Base-by-base conservation (phyloP, 306 rosid species). In the Datisca glomerata region DNA sequence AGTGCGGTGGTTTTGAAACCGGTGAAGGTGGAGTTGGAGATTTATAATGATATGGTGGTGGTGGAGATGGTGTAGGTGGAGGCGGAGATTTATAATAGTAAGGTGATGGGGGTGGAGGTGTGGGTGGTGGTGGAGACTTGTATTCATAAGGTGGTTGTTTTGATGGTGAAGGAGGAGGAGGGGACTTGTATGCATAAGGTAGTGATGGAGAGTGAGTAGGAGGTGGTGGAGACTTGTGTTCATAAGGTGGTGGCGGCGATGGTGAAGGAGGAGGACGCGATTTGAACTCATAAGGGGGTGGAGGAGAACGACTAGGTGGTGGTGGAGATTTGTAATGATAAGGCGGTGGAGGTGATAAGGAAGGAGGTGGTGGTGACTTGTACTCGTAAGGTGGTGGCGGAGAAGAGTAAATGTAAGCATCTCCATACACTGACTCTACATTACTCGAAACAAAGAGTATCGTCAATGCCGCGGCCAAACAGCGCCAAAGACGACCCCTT, bases 401-500 rank as follows among this genome's bases (percentile, higher is more conserved):
- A 37, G 96, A 81, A 8, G 28, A 55, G 53, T 87, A 87, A 6
- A 73, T 44, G 42, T 87, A 87, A 41, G 70, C 85, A 53, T 83
- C 75, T 16, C 85, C 96, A 41, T 72, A 50, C 27, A 76, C 91
- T 4, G 78, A 73, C 18, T 12, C 81, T 46, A 76, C 74, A 55
- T 76, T 69, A 43, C 59, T 64, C 1, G 89, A 70, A 43, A 87
- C 49, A 4, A 76, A 38, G 8, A 78, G 24, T 18, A 72, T 21
- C 57, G 85, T 76, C 19, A 87, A 66, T 27, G 93, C 70, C 50
- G 74, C n/a, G 40, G 78, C 80, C 82, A 79, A 47, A 36, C 63
- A 76, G 1, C 80, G 80, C 85, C 65, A 54, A 34, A 49, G 67
- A 35, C 71, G 89, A 67, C 96, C 96, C 87, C 75, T 18, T 4